Evolutionary conservation across 768 basidiomycete species (phyloP).

Genomic region (Fomitopsis pulvina): DNA sequence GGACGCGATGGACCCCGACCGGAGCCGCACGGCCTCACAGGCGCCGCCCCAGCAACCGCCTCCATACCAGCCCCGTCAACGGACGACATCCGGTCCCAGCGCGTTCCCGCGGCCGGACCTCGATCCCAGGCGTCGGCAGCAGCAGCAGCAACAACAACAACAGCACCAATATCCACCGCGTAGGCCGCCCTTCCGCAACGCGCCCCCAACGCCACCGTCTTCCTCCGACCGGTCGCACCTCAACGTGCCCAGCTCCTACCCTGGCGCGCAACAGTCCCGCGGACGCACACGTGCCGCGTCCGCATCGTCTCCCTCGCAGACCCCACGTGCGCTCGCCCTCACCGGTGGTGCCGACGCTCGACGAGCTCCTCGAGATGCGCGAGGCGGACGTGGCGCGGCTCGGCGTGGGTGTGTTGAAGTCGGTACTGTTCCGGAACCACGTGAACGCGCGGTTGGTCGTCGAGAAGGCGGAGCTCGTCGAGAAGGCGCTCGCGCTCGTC

Average conservation of each 20-base stretch:
- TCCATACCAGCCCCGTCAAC: slow-evolving; percentile 19
- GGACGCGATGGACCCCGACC: slow-evolving; percentile 21
- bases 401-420: slow-evolving; percentile 69
- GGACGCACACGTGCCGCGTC: slow-evolving; percentile 36
- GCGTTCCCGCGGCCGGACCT: slow-evolving; percentile 58
- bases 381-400: slow-evolving; percentile 50
- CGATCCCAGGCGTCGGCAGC: slow-evolving; percentile 26
- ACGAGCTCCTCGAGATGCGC: slow-evolving; percentile 60
- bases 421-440: slow-evolving; percentile 73
- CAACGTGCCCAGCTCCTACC: slow-evolving; percentile 13
- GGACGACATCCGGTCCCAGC: slow-evolving; percentile 23
- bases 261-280: slow-evolving; percentile 1
- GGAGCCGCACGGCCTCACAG: slow-evolving; percentile 16
- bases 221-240: slow-evolving; percentile 15
- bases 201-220: too few relatives aligned
- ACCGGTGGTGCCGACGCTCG: slow-evolving; percentile 51
- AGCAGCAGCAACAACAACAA: background rate
- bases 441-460: slow-evolving; percentile 59
- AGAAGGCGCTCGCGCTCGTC: slow-evolving; percentile 55
- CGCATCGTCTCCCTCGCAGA: slow-evolving; percentile 22
- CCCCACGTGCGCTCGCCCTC: slow-evolving; percentile 22
- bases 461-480: slow-evolving; percentile 85
- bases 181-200: background rate
- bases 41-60: slow-evolving; percentile 14
- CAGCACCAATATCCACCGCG: background rate